Evolutionary conservation across 305 asterid species (phyloP).

Genomic region (Fraxinus dipetala): DNA sequence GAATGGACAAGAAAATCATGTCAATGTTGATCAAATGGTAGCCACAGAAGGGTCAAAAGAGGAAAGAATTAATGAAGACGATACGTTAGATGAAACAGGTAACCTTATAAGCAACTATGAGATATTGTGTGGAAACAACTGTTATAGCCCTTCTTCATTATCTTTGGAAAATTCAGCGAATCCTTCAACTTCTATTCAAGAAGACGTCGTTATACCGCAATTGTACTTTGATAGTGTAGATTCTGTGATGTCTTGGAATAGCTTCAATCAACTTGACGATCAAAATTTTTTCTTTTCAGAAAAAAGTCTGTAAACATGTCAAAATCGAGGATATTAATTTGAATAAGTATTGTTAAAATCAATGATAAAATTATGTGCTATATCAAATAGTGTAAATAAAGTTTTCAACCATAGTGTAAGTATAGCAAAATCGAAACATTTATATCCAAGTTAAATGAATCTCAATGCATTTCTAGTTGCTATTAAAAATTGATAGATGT

Average conservation of each 20-base stretch:
- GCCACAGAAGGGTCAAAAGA: background rate
- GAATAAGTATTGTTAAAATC: too few relatives aligned
- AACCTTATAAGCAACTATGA: slow-evolving; percentile 27
- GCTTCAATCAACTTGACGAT: slow-evolving; percentile 31
- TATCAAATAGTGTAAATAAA: too few relatives aligned
- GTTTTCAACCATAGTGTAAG: too few relatives aligned
- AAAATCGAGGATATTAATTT: too few relatives aligned
- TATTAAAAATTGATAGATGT: too few relatives aligned
- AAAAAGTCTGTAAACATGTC: background rate
- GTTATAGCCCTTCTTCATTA: slow-evolving; percentile 30
- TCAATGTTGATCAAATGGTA: slow-evolving; percentile 1
- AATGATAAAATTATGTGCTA: too few relatives aligned
- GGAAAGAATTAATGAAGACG: background rate
- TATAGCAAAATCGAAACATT: too few relatives aligned
- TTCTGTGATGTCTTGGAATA: slow-evolving; percentile 41
- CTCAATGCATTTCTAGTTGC: background rate
- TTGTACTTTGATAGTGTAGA: slow-evolving; percentile 35
- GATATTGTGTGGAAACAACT: slow-evolving; percentile 18
- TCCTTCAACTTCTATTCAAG: slow-evolving; percentile 16
- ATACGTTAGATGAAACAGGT: background rate
- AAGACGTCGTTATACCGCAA: slow-evolving; percentile 17
- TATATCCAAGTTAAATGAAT: too few relatives aligned
- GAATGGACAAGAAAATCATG: background rate
- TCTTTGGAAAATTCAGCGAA: slow-evolving; percentile 32
- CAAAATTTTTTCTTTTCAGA: slow-evolving; percentile 23